phyloP scores from a whole-genome alignment of 768 basidiomycete genomes.

The Royoungia palumana region DNA sequence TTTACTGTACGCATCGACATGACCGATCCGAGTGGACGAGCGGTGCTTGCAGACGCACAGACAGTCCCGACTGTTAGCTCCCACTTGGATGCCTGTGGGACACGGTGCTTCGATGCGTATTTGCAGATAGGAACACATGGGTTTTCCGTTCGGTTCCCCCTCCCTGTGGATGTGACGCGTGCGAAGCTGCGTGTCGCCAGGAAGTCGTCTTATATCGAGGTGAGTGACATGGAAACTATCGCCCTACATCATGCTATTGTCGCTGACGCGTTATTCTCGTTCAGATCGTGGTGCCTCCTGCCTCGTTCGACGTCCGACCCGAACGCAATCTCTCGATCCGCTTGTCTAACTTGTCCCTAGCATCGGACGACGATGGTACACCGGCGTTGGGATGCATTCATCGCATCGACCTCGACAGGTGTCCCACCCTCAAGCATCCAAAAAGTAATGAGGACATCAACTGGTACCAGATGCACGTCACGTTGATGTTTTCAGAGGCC shows the following conservation, averaged over 20 bases:
- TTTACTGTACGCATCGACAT: constrained; percentile 20
- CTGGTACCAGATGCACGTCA: constrained; percentile 32
- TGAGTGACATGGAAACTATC: neutral
- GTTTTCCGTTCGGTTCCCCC: constrained; percentile 38
- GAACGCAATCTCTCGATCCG: constrained; percentile 17
- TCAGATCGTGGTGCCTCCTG: constrained; percentile 21
- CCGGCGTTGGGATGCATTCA: constrained; percentile 38
- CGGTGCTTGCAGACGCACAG: constrained; percentile 6
- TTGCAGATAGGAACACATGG: constrained; percentile 15
- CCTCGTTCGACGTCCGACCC: constrained; percentile 17
- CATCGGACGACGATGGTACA: neutral
- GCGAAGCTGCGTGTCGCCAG: constrained; percentile 46
- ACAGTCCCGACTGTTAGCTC: constrained; percentile 9
- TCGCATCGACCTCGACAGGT: constrained; percentile 33
- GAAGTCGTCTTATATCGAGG: constrained; percentile 48
- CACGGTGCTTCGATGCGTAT: neutral
- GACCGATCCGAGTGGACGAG: constrained; percentile 14
- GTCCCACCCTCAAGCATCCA: constrained; percentile 31
- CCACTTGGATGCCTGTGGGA: neutral
- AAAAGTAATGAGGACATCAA: constrained; percentile 1
- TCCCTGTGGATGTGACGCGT: constrained; percentile 38
- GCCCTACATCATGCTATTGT: too few relatives aligned
- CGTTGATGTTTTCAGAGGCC: constrained; percentile 25
- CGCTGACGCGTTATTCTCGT: neutral
- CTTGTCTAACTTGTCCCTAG: constrained; percentile 25